Percentiles rank a stretch among this genome's conserved stretches.
phyloP scores from a whole-genome alignment of 2,329 filamentous ascomycete species.

The Neonectria faginata region DNA sequence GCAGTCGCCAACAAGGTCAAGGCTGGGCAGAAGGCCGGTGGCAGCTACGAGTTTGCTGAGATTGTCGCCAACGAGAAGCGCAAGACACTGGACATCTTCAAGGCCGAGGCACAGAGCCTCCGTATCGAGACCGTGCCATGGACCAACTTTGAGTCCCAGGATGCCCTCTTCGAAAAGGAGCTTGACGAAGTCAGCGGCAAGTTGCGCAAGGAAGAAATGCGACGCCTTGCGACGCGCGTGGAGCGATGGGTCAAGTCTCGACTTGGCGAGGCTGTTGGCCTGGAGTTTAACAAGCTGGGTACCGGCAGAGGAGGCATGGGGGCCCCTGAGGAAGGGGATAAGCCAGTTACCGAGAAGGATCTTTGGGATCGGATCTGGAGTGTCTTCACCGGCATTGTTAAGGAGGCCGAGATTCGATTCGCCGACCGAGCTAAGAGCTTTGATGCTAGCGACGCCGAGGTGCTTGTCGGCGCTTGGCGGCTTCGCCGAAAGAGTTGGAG shows the following conservation, averaged over 20 bases:
- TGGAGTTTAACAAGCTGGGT: constrained; percentile 96
- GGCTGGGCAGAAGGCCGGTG: constrained; percentile 89
- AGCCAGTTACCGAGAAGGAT: constrained; percentile 79
- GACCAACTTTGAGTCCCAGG: constrained; percentile 88
- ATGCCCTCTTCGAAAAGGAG: constrained; percentile 86
- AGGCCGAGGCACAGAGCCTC: constrained; percentile 78
- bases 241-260: constrained; percentile 94
- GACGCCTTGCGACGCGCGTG: constrained; percentile 87
- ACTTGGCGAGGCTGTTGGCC: constrained; percentile 85
- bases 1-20: constrained; percentile 91
- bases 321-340: constrained; percentile 82
- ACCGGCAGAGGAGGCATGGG: constrained; percentile 86
- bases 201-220: constrained; percentile 95
- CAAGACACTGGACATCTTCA: constrained; percentile 79
- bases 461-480: constrained; percentile 92
- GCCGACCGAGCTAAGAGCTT: constrained; percentile 91
- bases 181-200: constrained; percentile 87
- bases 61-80: constrained; percentile 89
- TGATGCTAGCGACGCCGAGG: constrained; percentile 90
- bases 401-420: constrained; percentile 87
- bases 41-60: constrained; percentile 92
- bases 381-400: constrained; percentile 84
- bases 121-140: constrained; percentile 84
- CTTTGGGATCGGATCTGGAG: constrained; percentile 97
- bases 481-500: constrained; percentile 95